Base-by-base conservation (phyloP, 768 basidiomycete genomes). In the Gymnopilus dilepis region DNA sequence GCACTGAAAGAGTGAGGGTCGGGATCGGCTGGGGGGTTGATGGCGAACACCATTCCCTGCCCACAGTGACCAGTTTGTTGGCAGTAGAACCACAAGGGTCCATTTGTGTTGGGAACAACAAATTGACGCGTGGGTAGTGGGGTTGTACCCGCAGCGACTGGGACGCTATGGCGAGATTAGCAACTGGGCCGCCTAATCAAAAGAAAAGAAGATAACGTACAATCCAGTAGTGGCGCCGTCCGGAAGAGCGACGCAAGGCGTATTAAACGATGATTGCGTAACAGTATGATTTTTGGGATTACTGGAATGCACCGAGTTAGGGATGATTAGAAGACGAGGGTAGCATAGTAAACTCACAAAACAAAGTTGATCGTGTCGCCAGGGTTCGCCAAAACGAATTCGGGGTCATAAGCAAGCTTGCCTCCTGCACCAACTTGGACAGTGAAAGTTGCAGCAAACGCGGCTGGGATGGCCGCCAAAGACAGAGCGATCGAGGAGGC, bases 1-100 rank as follows among this genome's bases (percentile, higher is more conserved):
- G 78, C 79, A 6, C 72, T 64, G 71, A 87, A 86, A 6, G 84
- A 80, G 63, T 75, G 67, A 15, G 74, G 69, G 11, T 68, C 64
- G 7, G 69, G 67, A 17, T 74, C 74, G 0, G 70, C 72, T 2
- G 82, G 83, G 1, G 87, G 80, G 72, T 89, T 89, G 71, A 88
- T 77, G 3, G 86, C 86, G 69, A 86, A 86, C 24, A 89, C 87
- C 88, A 89, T 89, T 62, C 87, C 77, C 57, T 76, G 69, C 41
- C 78, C 77, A 58, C 87, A 88, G 72, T 89, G 86, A 40, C 73
- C 72, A 8, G 67, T 70, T 66, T 87, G 86, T 42, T 79, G 75
- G 67, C 86, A 88, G 72, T 79, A 83, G 58, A 87, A 76, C 84
- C 84, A 88, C n/a, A 83, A 69, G 9, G 86, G 85, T 6, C 58